Conservation (phyloP, 139 green algal genomes). For the Desmodesmus armatus region DNA sequence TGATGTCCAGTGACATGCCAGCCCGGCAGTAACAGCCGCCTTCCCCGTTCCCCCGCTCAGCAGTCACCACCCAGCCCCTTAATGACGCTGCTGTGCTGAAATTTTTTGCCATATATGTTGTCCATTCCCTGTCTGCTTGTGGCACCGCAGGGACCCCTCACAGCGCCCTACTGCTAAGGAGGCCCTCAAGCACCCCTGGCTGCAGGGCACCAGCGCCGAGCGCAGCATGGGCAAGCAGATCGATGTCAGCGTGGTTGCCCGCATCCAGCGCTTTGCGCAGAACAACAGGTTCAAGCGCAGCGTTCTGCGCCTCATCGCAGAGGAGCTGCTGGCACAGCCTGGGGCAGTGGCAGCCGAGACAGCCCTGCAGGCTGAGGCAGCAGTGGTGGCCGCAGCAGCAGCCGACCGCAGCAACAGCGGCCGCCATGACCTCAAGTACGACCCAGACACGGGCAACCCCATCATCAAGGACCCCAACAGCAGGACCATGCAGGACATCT, state of each 20-base stretch:
- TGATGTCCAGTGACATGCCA: background rate
- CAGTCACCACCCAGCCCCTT: background rate
- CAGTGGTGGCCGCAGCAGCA: background rate
- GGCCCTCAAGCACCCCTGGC: constrained; percentile 78
- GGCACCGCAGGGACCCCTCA: constrained; percentile 68
- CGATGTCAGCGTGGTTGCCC: constrained; percentile 75
- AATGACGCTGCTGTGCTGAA: background rate
- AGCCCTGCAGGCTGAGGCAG: constrained; percentile 6
- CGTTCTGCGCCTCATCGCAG: constrained; percentile 88
- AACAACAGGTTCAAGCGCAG: constrained; percentile 75
- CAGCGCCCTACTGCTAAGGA: constrained; percentile 80
- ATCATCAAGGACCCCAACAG: constrained; percentile 38
- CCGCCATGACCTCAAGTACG: no score
- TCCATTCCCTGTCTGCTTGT: constrained; percentile 17
- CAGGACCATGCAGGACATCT: constrained; percentile 28
- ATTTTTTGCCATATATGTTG: background rate
- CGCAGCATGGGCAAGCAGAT: constrained; percentile 59
- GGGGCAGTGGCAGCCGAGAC: constrained; percentile 16
- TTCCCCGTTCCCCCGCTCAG: no score
- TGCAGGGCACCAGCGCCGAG: constrained; percentile 47
- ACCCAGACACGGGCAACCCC: constrained; percentile 21
- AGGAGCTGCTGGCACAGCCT: constrained; percentile 72
- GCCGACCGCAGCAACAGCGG: background rate
- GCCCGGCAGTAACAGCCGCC: no score
- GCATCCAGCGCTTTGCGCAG: constrained; percentile 83